Base-by-base conservation (phyloP, 129 eudicot species). In the Pulicaria dysenterica region DNA sequence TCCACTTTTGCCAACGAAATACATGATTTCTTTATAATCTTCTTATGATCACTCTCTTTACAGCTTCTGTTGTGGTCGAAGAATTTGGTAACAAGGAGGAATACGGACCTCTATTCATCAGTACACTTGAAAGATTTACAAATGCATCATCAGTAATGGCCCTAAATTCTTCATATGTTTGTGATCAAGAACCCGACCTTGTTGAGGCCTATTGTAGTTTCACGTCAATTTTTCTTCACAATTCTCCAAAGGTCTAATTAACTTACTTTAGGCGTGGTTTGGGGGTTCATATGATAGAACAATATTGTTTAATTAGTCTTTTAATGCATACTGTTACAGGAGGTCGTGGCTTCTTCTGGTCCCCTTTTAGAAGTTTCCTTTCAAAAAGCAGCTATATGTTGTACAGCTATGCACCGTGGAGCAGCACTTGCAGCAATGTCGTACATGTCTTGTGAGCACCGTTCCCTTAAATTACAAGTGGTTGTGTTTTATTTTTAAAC, bases 341-440 rank as follows among this genome's bases (percentile, higher is more conserved):
- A 81, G 61, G 86, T 84, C 78, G 79, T 94, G 57, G 94, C 85
- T 58, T 89, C 96, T 63, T 86, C 94, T 75, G 91, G 91, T 53
- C 70, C 89, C 53, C 88, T 90, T 64, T 79, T 94, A 76, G 97
- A 94, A 85, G 78, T 84, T 61, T 90, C 97, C 37, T 72, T 94
- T 65, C 99, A 94, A 77, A 94, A 94, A 83, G 97, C 99, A 58
- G 91, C 96, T 58, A 90, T 94, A 78, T 90, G 93, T 45, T 90
- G 96, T 75, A 94, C 97, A 38, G 97, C 99, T 64, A 86, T 94
- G 97, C 99, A 94, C 78, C 99, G 99, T 64, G 99, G 97, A 72
- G 99, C 99, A 64, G 97, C 99, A 77, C 83, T 94, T 40, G 85
- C 95, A 72, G 96, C 98, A 61, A 87, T 92, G 98, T 83, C 98